Conservation (phyloP, 768 basidiomycete genomes). For the Xerocomellus dryophilus region DNA sequence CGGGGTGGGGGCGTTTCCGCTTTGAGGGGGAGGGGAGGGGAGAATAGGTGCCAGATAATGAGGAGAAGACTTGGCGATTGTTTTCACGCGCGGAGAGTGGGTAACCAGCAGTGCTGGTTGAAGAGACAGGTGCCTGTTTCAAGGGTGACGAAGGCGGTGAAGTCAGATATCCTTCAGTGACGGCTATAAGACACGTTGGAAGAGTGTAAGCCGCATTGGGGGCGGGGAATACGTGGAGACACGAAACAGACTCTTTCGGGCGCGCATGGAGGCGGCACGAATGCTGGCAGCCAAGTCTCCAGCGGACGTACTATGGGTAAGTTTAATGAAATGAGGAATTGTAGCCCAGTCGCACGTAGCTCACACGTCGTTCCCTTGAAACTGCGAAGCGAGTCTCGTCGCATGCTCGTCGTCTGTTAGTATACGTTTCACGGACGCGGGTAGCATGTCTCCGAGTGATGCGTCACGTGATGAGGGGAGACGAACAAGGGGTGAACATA, state of each 20-base stretch:
- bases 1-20: slow-evolving; percentile 31
- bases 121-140: slow-evolving; percentile 28
- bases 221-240: slow-evolving; percentile 16
- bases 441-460: slow-evolving; percentile 13
- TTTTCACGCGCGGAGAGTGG: slow-evolving; percentile 58
- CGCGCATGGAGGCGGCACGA: slow-evolving; percentile 55
- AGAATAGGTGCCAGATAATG: slow-evolving; percentile 33
- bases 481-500: too few species aligned
- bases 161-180: slow-evolving; percentile 59
- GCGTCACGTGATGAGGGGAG: slow-evolving; percentile 5
- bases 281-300: slow-evolving; percentile 53
- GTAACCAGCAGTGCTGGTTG: slow-evolving; percentile 29
- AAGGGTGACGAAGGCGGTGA: slow-evolving; percentile 34
- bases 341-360: slow-evolving; percentile 13
- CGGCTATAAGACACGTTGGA: slow-evolving; percentile 41
- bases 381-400: slow-evolving; percentile 21
- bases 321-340: slow-evolving; percentile 11
- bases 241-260: slow-evolving; percentile 53
- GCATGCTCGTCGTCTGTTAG: slow-evolving; percentile 33
- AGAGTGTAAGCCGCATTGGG: slow-evolving; percentile 30
- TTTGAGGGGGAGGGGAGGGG: slow-evolving; percentile 35
- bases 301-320: slow-evolving; percentile 35
- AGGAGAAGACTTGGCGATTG: slow-evolving; percentile 46
- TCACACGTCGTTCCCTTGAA: slow-evolving; percentile 25
- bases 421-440: slow-evolving; percentile 35